Evolutionary conservation across 2,329 filamentous ascomycete species (phyloP).

Genomic region (Xylariaceae sp.): DNA sequence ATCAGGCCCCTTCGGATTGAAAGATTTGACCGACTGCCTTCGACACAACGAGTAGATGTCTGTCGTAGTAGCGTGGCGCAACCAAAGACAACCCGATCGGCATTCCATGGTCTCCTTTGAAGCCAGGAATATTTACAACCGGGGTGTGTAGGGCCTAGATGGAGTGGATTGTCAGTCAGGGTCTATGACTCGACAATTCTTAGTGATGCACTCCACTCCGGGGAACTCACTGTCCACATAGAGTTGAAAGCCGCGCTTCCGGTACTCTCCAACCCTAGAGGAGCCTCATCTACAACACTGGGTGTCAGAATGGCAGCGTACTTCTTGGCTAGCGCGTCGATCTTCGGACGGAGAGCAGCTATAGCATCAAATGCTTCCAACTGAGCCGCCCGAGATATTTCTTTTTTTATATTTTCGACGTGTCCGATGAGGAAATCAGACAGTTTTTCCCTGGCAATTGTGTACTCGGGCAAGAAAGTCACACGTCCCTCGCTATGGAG

Average conservation of each 20-base stretch:
- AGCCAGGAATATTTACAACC: constrained; percentile 61
- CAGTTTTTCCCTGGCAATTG: constrained; percentile 43
- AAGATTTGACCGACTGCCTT: constrained; percentile 38
- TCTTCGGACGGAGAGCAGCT: constrained; percentile 48
- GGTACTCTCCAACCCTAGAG: constrained; percentile 48
- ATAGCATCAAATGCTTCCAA: constrained; percentile 53
- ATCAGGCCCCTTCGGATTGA: constrained; percentile 36
- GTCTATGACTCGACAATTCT: not conserved
- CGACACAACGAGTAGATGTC: constrained; percentile 37
- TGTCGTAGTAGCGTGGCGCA: constrained; percentile 42
- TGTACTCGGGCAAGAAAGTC: constrained; percentile 53
- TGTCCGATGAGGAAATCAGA: constrained; percentile 42
- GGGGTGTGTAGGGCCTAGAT: constrained; percentile 52
- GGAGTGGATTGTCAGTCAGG: not conserved
- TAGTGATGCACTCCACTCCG: too few relatives aligned
- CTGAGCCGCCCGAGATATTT: constrained; percentile 44
- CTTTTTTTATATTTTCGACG: constrained; percentile 45
- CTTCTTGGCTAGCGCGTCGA: constrained; percentile 47
- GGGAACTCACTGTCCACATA: constrained; percentile 47
- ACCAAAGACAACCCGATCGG: constrained; percentile 57
- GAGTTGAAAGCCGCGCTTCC: constrained; percentile 50
- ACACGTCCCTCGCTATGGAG: constrained; percentile 49
- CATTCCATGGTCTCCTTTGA: constrained; percentile 52
- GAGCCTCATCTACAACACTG: constrained; percentile 57
- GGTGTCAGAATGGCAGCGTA: constrained; percentile 57